A percentile compares a stretch with the other conserved stretches of the same genome.
Conservation (phyloP, 345 rosid species). For the Eucalyptus albens region DNA sequence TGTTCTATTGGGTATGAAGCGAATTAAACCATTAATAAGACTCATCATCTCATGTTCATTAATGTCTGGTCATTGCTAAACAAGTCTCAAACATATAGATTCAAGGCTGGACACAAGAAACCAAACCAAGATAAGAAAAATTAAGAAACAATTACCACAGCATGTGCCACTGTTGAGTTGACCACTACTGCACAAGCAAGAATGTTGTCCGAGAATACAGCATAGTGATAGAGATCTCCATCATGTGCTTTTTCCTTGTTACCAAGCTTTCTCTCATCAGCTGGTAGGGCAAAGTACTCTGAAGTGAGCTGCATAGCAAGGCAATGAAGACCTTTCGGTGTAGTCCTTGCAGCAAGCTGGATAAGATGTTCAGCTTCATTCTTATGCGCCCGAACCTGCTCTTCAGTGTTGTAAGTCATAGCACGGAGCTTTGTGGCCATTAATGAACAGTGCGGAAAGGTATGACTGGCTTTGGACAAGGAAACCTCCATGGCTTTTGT, state of each 20-base stretch:
- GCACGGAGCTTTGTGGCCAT: constrained; percentile 67
- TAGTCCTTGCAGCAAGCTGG: constrained; percentile 82
- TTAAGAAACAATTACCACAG: constrained; percentile 32
- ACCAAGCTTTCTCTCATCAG: constrained; percentile 62
- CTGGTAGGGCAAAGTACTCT: constrained; percentile 49
- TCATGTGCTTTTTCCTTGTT: constrained; percentile 40
- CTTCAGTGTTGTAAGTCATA: constrained; percentile 66
- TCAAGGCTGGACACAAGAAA: not conserved
- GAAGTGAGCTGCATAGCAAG: constrained; percentile 82
- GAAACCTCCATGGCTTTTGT: constrained; percentile 48
- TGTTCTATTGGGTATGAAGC: not conserved
- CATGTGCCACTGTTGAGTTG: constrained; percentile 57
- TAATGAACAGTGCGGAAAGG: constrained; percentile 52
- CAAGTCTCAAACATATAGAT: not conserved
- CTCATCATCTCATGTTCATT: not conserved
- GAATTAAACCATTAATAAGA: not conserved
- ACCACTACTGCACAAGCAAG: constrained; percentile 85
- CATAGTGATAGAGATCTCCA: constrained; percentile 57
- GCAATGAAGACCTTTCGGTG: constrained; percentile 93
- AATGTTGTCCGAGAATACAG: constrained; percentile 78
- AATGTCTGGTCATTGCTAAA: not conserved
- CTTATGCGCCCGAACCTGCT: constrained; percentile 56
- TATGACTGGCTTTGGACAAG: constrained; percentile 43
- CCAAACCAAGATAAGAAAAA: not conserved
- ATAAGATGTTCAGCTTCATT: constrained; percentile 53